phyloP scores from a whole-genome alignment of 345 rosid species.

The Dipteronia dyeriana region DNA sequence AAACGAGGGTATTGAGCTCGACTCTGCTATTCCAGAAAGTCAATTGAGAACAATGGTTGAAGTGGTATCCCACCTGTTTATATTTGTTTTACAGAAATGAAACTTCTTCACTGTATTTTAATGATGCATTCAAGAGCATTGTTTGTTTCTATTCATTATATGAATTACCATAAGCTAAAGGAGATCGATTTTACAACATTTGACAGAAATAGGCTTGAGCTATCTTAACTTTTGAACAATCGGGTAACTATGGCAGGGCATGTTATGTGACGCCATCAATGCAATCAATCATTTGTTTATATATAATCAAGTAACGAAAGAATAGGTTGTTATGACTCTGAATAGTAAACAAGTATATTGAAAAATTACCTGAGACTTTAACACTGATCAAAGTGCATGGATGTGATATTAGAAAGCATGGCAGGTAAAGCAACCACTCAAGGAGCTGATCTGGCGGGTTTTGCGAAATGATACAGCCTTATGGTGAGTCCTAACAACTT shows the following conservation, averaged over 20 bases:
- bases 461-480: slow-evolving; percentile 46
- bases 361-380: slow-evolving; percentile 32
- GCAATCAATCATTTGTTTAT: neutral
- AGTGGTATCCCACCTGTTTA: neutral
- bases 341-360: neutral
- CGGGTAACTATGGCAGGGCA: neutral
- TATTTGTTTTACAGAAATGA: neutral
- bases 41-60: neutral
- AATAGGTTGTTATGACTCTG: neutral
- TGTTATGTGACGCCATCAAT: neutral
- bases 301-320: neutral
- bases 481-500: slow-evolving; percentile 44
- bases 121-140: neutral
- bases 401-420: slow-evolving; percentile 56
- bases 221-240: neutral
- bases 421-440: slow-evolving; percentile 91
- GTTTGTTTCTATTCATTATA: neutral
- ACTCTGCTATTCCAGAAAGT: neutral
- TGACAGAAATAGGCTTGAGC: neutral
- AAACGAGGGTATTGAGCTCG: neutral
- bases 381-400: slow-evolving; percentile 3
- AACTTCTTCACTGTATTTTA: neutral
- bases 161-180: neutral
- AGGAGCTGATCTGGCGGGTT: slow-evolving; percentile 62
- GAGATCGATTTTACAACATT: neutral